A percentile compares a stretch with the other conserved stretches of the same genome.
Evolutionary conservation across 768 basidiomycete species (phyloP).

Genomic region (Mycena filopes): DNA sequence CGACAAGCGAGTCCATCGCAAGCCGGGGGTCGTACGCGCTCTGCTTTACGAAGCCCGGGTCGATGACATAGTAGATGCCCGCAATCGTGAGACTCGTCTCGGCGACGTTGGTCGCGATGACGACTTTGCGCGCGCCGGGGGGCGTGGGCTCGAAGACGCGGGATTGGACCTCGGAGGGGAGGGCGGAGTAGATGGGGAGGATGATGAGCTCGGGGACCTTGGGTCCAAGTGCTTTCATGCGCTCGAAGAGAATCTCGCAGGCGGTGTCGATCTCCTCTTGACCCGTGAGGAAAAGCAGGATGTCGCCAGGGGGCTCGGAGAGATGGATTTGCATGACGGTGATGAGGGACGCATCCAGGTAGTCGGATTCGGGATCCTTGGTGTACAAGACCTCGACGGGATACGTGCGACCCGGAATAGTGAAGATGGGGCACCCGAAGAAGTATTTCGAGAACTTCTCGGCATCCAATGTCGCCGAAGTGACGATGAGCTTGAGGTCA

Average conservation of each 20-base stretch:
- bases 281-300: slow-evolving; percentile 97
- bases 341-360: slow-evolving; percentile 97
- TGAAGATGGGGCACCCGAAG: slow-evolving; percentile 98
- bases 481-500: slow-evolving; percentile 97
- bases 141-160: slow-evolving; percentile 98
- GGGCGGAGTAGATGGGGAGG: slow-evolving; percentile 96
- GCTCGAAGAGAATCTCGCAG: slow-evolving; percentile 96
- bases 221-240: slow-evolving; percentile 98
- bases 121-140: slow-evolving; percentile 97
- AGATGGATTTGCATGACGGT: slow-evolving; percentile 99
- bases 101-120: slow-evolving; percentile 99
- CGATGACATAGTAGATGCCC: slow-evolving; percentile 98
- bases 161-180: slow-evolving; percentile 98
- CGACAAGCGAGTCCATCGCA: slow-evolving; percentile 98
- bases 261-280: slow-evolving; percentile 99
- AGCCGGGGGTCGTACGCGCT: slow-evolving; percentile 97
- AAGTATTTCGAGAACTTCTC: slow-evolving; percentile 99
- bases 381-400: slow-evolving; percentile 99
- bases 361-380: slow-evolving; percentile 97
- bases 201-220: slow-evolving; percentile 98
- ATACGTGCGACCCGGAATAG: slow-evolving; percentile 99
- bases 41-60: slow-evolving; percentile 98
- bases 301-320: slow-evolving; percentile 96
- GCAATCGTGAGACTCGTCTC: slow-evolving; percentile 99
- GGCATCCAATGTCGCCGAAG: slow-evolving; percentile 98